Evolutionary conservation across 2,329 filamentous ascomycete genomes (phyloP).

Genomic region (Alternaria infectoria): DNA sequence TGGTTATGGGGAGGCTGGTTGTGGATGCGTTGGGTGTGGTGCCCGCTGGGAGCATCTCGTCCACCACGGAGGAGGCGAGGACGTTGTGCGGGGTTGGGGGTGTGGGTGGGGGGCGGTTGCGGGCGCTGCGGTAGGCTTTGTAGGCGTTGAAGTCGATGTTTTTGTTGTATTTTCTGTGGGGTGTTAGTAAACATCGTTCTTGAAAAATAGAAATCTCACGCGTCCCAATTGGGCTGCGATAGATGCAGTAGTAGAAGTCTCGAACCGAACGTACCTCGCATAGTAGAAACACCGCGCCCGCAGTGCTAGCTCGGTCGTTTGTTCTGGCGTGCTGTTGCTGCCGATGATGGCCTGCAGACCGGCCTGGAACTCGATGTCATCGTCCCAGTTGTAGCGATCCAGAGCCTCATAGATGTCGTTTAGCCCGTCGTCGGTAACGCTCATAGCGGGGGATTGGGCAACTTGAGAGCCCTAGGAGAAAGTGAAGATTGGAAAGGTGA

Average conservation of each 20-base stretch:
- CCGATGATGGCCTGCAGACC: conserved; percentile 71
- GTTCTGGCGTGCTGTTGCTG: conserved; percentile 60
- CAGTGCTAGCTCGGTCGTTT: conserved; percentile 64
- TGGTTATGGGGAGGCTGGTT: background rate
- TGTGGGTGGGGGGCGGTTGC: conserved; percentile 26
- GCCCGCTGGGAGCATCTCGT: conserved; percentile 1
- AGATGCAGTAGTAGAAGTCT: too few relatives aligned
- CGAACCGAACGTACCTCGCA: conserved; percentile 46
- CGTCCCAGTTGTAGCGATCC: conserved; percentile 70
- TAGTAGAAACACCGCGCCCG: conserved; percentile 76
- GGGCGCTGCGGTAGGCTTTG: conserved; percentile 64
- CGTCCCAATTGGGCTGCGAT: too few relatives aligned
- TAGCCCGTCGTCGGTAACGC: conserved; percentile 31
- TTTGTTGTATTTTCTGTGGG: conserved; percentile 49
- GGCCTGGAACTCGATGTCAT: conserved; percentile 72
- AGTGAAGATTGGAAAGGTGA: background rate
- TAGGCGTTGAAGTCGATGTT: conserved; percentile 72
- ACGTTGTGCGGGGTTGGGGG: conserved; percentile 26
- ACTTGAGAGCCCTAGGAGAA: background rate
- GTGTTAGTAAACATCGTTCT: background rate
- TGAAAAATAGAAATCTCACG: too few relatives aligned
- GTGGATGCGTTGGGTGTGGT: background rate
- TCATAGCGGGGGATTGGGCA: conserved; percentile 25
- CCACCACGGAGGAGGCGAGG: conserved; percentile 10
- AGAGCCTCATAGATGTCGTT: conserved; percentile 63